phyloP scores from a whole-genome alignment of 768 basidiomycete genomes.

The Kwoniella sp. region DNA sequence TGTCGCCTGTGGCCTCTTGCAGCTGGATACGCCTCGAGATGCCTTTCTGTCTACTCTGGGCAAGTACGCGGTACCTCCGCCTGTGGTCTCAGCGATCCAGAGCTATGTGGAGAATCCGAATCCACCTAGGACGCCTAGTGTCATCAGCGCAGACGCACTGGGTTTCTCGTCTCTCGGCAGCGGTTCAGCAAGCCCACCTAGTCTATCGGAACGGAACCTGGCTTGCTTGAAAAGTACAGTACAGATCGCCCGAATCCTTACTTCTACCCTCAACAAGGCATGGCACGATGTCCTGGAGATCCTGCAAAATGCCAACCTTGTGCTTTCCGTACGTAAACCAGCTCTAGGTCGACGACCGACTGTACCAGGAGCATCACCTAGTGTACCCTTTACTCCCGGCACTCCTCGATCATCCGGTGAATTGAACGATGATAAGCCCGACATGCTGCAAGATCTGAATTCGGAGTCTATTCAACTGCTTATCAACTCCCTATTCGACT shows the following conservation, averaged over 20 bases:
- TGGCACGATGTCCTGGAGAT: constrained; percentile 91
- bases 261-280: constrained; percentile 77
- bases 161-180: constrained; percentile 39
- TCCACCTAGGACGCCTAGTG: constrained; percentile 17
- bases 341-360: constrained; percentile 17
- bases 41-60: constrained; percentile 85
- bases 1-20: constrained; percentile 83
- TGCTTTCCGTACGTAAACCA: constrained; percentile 54
- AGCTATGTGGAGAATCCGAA: constrained; percentile 49
- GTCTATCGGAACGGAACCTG: constrained; percentile 81
- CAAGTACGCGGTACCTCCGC: constrained; percentile 86
- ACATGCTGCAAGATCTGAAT: constrained; percentile 35
- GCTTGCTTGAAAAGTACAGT: constrained; percentile 82
- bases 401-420: constrained; percentile 12
- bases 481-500: constrained; percentile 81
- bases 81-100: constrained; percentile 80
- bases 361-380: constrained; percentile 15
- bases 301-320: constrained; percentile 90
- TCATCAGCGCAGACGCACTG: constrained; percentile 47
- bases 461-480: constrained; percentile 64
- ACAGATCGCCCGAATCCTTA: constrained; percentile 70
- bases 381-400: constrained; percentile 17
- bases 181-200: constrained; percentile 56
- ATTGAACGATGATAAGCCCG: constrained; percentile 12
- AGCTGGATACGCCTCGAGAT: constrained; percentile 77